A percentile compares a stretch with the other conserved stretches of the same genome.
phyloP scores from a whole-genome alignment of 148 eudicot species.

The Dianthus caryophyllus region DNA sequence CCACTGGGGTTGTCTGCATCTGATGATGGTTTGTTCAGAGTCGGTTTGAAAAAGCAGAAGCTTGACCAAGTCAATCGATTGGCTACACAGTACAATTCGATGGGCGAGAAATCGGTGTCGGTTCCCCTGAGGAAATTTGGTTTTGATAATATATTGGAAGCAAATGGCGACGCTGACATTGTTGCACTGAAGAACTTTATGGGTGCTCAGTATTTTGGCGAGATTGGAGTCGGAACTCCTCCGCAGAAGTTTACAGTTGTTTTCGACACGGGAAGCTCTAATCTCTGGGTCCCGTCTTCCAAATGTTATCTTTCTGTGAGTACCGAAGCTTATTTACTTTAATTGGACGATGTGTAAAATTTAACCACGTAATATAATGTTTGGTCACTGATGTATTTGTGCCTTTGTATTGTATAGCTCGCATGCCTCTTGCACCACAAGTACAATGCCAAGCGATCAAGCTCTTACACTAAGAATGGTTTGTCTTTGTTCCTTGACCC shows the following conservation, averaged over 20 bases:
- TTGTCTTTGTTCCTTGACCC: constrained; percentile 14
- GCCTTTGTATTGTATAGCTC: constrained; percentile 38
- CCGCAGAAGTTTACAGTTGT: constrained; percentile 82
- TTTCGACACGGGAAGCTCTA: constrained; percentile 92
- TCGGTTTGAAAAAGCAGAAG: constrained; percentile 66
- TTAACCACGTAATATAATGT: not conserved
- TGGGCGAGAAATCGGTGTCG: constrained; percentile 22
- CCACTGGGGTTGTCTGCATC: constrained; percentile 36
- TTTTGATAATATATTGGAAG: constrained; percentile 27
- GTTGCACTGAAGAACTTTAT: constrained; percentile 66
- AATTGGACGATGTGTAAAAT: not conserved
- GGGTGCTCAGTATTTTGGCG: constrained; percentile 88
- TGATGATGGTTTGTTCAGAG: constrained; percentile 48
- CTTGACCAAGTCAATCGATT: constrained; percentile 43
- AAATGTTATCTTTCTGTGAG: constrained; percentile 84
- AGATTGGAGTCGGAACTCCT: constrained; percentile 89
- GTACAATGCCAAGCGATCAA: constrained; percentile 73
- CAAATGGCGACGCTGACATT: constrained; percentile 37
- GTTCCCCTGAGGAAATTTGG: constrained; percentile 28
- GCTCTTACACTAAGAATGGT: constrained; percentile 73
- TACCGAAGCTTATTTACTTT: constrained; percentile 8
- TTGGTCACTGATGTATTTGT: constrained; percentile 12
- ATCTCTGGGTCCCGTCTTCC: constrained; percentile 87
- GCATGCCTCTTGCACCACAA: constrained; percentile 77
- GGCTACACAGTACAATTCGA: constrained; percentile 23